phyloP scores from a whole-genome alignment of 352 stramenopile species.

The Phytophthora multivora region DNA sequence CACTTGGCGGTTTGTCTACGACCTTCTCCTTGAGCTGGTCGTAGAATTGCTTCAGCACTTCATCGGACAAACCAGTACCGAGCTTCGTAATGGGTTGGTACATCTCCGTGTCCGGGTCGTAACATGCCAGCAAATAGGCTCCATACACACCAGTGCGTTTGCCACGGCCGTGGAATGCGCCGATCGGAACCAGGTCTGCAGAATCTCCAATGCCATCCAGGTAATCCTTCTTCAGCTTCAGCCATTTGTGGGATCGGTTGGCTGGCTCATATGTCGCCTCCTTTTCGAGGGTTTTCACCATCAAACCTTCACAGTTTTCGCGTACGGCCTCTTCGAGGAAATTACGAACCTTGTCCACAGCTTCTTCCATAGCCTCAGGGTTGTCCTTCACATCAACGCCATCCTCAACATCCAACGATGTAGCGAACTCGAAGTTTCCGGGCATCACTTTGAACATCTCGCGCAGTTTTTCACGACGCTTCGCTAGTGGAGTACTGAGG shows the following conservation, averaged over 20 bases:
- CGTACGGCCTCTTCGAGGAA: conserved; percentile 96
- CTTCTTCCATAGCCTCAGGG: conserved; percentile 86
- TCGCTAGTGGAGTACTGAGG: conserved; percentile 87
- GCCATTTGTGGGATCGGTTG: conserved; percentile 98
- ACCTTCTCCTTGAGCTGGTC: conserved; percentile 84
- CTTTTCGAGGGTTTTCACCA: conserved; percentile 99
- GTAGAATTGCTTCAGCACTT: conserved; percentile 93
- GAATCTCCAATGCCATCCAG: conserved; percentile 98
- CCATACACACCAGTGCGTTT: conserved; percentile 98
- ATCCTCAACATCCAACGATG: conserved; percentile 88
- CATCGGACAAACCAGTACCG: conserved; percentile 99
- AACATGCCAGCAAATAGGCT: conserved; percentile 98
- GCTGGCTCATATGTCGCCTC: conserved; percentile 98
- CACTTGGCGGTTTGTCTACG: conserved; percentile 82
- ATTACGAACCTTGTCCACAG: conserved; percentile 79
- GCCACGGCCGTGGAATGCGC: conserved; percentile 96
- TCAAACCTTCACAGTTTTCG: conserved; percentile 96
- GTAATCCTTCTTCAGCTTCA: conserved; percentile 99
- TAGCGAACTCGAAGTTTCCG: conserved; percentile 95
- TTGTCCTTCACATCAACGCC: conserved; percentile 88
- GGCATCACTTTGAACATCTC: conserved; percentile 93
- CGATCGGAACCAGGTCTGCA: conserved; percentile 98
- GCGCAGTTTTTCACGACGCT: conserved; percentile 92
- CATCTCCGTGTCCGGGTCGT: conserved; percentile 97
- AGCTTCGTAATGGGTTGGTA: conserved; percentile 99